Evolutionary conservation across 2,329 filamentous ascomycete genomes (phyloP).

Genomic region (Onygenales sp.): DNA sequence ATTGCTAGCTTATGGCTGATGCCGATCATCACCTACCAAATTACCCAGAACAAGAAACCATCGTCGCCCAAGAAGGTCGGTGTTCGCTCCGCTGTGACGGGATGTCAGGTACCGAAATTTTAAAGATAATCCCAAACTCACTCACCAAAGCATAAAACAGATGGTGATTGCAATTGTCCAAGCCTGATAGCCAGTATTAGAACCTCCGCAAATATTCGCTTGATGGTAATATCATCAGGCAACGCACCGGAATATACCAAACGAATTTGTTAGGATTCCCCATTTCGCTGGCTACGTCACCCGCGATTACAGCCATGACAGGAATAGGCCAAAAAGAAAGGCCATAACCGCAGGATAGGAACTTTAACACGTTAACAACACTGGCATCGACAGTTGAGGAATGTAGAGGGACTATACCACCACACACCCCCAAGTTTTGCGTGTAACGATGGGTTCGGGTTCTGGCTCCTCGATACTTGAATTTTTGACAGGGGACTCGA

Average conservation of each 20-base stretch:
- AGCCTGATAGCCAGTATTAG: constrained; percentile 7
- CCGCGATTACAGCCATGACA: constrained; percentile 19
- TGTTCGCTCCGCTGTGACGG: constrained; percentile 29
- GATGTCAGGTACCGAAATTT: not conserved
- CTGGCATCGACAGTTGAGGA: not conserved
- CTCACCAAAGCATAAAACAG: constrained; percentile 31
- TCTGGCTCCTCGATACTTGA: not conserved
- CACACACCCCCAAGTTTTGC: constrained; percentile 12
- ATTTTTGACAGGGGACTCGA: not conserved
- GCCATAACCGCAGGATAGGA: constrained; percentile 25
- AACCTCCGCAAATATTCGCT: not conserved
- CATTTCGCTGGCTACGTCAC: constrained; percentile 17
- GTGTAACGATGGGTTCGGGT: constrained; percentile 7
- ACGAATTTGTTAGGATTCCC: constrained; percentile 19
- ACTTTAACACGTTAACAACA: constrained; percentile 11
- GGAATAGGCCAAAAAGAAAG: constrained; percentile 26
- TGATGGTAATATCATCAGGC: not conserved
- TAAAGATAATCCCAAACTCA: not conserved
- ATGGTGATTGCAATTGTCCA: constrained; percentile 34
- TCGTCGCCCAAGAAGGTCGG: constrained; percentile 39
- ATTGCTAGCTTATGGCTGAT: not conserved
- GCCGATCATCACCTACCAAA: constrained; percentile 12
- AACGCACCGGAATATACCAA: constrained; percentile 21
- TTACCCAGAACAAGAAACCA: constrained; percentile 39
- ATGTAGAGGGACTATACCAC: constrained; percentile 2